phyloP scores from a whole-genome alignment of 1,284 basidiomycete genomes.

The Papiliotrema laurentii region DNA sequence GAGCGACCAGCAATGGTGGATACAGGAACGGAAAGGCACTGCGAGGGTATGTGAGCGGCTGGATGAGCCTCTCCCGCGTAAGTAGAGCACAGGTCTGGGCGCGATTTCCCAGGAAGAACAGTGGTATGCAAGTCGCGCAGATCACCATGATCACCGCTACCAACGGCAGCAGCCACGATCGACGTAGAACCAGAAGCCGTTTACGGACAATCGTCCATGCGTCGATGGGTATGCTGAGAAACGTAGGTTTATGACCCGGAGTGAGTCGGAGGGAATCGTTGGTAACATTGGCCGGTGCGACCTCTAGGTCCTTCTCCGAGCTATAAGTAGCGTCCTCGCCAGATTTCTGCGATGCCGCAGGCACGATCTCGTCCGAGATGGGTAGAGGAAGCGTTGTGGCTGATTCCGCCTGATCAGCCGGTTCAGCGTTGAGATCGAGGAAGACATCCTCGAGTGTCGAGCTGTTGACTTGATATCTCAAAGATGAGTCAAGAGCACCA shows the following conservation, averaged over 20 bases:
- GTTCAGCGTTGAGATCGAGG: slow-evolving; percentile 58
- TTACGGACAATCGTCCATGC: slow-evolving; percentile 69
- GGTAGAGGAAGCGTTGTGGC: background rate
- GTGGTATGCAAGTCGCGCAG: slow-evolving; percentile 60
- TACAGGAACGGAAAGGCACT: slow-evolving; percentile 11
- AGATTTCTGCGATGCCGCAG: background rate
- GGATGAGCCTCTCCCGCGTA: slow-evolving; percentile 6
- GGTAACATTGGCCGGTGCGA: background rate
- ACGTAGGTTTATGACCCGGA: slow-evolving; percentile 12
- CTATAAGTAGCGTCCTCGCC: background rate
- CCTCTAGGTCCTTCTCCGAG: slow-evolving; percentile 15
- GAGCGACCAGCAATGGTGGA: slow-evolving; percentile 17
- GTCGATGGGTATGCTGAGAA: slow-evolving; percentile 54
- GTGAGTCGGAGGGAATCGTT: slow-evolving; percentile 47
- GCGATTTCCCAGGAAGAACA: slow-evolving; percentile 59
- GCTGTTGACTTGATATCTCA: slow-evolving; percentile 62
- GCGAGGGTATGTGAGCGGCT: slow-evolving; percentile 18
- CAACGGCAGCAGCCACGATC: slow-evolving; percentile 64
- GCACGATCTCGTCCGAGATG: background rate
- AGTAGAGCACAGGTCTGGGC: slow-evolving; percentile 52
- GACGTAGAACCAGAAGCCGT: slow-evolving; percentile 59
- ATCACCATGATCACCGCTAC: slow-evolving; percentile 61
- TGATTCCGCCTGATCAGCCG: background rate
- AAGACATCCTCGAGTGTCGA: slow-evolving; percentile 78
- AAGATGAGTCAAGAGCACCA: slow-evolving; percentile 16